phyloP scores from a whole-genome alignment of 768 basidiomycete genomes.

The Panaeolus papilionaceus region DNA sequence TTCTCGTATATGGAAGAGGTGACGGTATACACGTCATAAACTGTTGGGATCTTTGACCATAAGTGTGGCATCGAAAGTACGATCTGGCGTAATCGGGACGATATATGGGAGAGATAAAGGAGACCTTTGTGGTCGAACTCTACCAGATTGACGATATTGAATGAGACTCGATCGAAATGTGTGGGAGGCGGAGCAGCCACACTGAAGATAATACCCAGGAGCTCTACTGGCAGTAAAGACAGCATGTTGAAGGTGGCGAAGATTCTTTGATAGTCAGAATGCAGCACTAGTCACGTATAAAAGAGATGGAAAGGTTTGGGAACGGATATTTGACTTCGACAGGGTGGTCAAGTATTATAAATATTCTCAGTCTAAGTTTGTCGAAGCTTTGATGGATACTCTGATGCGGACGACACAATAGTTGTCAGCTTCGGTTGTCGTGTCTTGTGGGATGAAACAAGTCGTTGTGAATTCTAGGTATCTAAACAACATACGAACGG shows the following conservation, averaged over 20 bases:
- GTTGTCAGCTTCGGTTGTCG: too few relatives aligned
- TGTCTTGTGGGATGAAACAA: neutral
- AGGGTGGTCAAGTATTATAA: too few relatives aligned
- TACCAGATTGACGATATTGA: neutral
- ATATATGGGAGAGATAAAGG: neutral
- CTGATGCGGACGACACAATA: too few relatives aligned
- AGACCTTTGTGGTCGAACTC: neutral
- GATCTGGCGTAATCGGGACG: neutral
- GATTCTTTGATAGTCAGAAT: too few relatives aligned
- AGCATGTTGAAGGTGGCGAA: too few relatives aligned
- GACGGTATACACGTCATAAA: neutral
- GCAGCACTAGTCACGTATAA: too few relatives aligned
- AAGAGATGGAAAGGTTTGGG: too few relatives aligned
- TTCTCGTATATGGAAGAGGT: neutral
- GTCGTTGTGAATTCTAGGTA: neutral
- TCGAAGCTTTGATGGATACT: too few relatives aligned
- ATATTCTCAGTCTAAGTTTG: too few relatives aligned
- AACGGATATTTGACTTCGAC: too few relatives aligned
- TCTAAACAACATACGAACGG: neutral
- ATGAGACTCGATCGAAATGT: neutral
- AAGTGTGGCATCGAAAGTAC: neutral
- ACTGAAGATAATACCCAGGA: neutral
- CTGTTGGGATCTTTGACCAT: neutral
- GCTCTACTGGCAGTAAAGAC: neutral
- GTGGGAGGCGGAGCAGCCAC: neutral